phyloP scores from a whole-genome alignment of 2,329 filamentous ascomycete species.

The Lachnellula subtilissima region DNA sequence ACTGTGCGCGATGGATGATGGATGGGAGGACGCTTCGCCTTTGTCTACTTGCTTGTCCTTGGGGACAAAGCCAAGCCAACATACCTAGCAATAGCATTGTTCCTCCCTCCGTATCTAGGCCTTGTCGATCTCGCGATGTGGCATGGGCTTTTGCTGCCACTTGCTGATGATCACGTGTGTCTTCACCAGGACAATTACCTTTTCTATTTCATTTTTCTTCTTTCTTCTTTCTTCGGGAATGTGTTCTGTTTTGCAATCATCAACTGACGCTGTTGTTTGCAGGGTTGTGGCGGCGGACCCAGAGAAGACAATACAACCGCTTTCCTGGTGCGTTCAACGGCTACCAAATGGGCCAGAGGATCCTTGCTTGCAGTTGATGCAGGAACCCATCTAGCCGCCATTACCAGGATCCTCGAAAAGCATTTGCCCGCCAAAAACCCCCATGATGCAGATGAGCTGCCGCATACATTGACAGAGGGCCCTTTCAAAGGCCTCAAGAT shows the following conservation, averaged over 20 bases:
- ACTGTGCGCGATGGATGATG: no score
- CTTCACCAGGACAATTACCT: not conserved
- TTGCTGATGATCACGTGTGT: not conserved
- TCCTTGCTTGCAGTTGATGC: slow-evolving; percentile 92
- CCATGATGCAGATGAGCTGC: slow-evolving; percentile 36
- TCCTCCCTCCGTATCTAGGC: no score
- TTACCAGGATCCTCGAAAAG: slow-evolving; percentile 63
- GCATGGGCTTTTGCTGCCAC: not conserved
- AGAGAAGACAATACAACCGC: slow-evolving; percentile 86
- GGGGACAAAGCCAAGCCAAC: no score
- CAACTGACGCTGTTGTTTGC: slow-evolving; percentile 16
- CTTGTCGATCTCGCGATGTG: not conserved
- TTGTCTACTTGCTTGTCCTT: no score
- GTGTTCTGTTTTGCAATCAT: slow-evolving; percentile 1
- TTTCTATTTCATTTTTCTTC: not conserved
- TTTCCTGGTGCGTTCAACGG: slow-evolving; percentile 77
- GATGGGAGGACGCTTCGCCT: no score
- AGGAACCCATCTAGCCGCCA: slow-evolving; percentile 81
- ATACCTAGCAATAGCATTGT: no score
- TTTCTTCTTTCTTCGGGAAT: not conserved
- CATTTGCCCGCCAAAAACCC: slow-evolving; percentile 33
- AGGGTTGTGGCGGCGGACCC: slow-evolving; percentile 89
- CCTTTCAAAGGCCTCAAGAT: slow-evolving; percentile 78
- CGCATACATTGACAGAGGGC: slow-evolving; percentile 56
- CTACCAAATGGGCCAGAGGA: slow-evolving; percentile 72